These are phyloP conservation scores for Porphyridium purpureum DNA, from an alignment of 23 red algal species.

Conservation along the genomic window DNA sequence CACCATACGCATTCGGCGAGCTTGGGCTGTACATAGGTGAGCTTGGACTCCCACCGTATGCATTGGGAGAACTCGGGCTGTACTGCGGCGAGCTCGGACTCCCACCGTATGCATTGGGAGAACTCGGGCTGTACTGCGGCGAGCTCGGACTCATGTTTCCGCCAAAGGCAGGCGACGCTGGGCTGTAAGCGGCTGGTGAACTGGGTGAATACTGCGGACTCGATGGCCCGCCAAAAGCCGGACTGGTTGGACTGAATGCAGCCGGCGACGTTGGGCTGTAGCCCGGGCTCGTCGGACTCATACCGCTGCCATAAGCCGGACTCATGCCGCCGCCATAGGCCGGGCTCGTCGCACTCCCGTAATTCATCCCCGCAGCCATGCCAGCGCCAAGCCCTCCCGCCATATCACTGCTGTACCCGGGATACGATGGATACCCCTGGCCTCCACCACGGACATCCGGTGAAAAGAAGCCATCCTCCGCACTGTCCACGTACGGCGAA, in stretches of 20 bases:
- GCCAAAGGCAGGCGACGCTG: constrained; percentile 5
- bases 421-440: neutral
- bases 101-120: neutral
- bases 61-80: neutral
- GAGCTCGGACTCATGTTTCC: neutral
- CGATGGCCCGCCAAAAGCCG: too few species aligned
- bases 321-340: constrained; percentile 1
- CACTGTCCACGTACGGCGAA: too few species aligned
- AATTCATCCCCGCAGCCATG: constrained; percentile 1
- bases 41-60: neutral
- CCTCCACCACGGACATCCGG: too few species aligned
- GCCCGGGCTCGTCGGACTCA: constrained; percentile 5
- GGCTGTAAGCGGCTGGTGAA: constrained; percentile 11
- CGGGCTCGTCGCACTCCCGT: neutral
- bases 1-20: too few species aligned
- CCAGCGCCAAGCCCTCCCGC: neutral
- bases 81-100: neutral
- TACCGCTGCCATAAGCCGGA: neutral
- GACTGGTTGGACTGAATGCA: too few species aligned
- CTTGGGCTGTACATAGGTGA: neutral
- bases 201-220: constrained; percentile 7
- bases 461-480: constrained; percentile 1
- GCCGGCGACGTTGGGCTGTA: constrained; percentile 9
- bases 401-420: neutral
- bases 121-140: neutral